Conservation (phyloP, 345 rosid genomes). For the Hibiscus syriacus region DNA sequence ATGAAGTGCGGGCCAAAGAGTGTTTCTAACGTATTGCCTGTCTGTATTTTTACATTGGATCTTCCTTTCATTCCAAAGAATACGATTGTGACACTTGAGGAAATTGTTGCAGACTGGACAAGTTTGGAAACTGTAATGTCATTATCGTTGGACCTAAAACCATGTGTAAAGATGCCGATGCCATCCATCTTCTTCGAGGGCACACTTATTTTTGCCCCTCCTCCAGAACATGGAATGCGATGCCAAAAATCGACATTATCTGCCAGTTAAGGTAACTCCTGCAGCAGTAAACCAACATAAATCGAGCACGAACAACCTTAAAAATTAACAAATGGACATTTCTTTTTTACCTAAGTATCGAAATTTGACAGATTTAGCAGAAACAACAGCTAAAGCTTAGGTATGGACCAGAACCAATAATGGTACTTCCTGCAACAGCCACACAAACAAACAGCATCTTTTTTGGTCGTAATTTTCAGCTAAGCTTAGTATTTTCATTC, state of each 20-base stretch:
- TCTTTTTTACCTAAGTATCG: too few relatives aligned
- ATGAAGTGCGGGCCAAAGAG: background rate
- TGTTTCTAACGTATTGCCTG: background rate
- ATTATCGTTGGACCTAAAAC: background rate
- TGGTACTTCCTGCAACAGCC: background rate
- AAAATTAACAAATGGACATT: too few relatives aligned
- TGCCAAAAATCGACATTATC: background rate
- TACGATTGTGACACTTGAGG: conserved; percentile 1
- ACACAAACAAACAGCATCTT: background rate
- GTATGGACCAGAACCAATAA: background rate
- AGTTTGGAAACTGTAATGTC: background rate
- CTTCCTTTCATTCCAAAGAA: background rate
- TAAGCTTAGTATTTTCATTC: background rate
- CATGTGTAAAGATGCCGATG: background rate
- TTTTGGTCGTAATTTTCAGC: background rate
- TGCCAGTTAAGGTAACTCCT: background rate
- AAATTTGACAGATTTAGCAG: too few relatives aligned
- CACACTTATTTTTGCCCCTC: background rate
- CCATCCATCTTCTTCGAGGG: background rate
- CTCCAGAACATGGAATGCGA: background rate
- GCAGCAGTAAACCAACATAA: too few relatives aligned
- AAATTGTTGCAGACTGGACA: background rate
- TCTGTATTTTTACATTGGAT: background rate
- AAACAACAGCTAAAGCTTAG: background rate
- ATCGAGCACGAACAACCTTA: too few relatives aligned